Evolutionary conservation across 2,329 filamentous ascomycete genomes (phyloP).

Genomic region (Colletotrichum truncatum): DNA sequence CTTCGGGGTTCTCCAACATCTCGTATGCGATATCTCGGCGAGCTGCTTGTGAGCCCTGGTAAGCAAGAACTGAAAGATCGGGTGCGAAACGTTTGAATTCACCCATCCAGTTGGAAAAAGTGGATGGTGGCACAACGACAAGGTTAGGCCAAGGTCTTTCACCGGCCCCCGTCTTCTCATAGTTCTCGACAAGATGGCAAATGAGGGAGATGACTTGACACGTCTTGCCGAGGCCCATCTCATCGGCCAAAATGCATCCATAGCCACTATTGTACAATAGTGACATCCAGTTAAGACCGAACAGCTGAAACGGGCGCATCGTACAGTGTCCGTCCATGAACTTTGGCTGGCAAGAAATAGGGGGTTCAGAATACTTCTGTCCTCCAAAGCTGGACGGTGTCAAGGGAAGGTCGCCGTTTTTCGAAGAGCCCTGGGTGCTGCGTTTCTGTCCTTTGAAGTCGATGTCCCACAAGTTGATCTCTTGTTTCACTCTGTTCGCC

Average conservation of each 20-base stretch:
- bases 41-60: constrained; percentile 71
- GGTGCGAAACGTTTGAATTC: constrained; percentile 93
- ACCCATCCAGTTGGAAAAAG: constrained; percentile 93
- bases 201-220: constrained; percentile 96
- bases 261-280: constrained; percentile 82
- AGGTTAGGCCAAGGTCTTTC: constrained; percentile 75
- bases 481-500: constrained; percentile 64
- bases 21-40: constrained; percentile 74
- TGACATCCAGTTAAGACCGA: constrained; percentile 94
- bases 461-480: constrained; percentile 58
- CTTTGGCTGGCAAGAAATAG: constrained; percentile 71
- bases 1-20: constrained; percentile 69
- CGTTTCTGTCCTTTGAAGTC: constrained; percentile 55
- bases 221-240: constrained; percentile 97
- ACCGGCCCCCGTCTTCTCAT: constrained; percentile 41
- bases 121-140: constrained; percentile 91
- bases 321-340: constrained; percentile 79
- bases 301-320: constrained; percentile 93
- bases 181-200: constrained; percentile 79
- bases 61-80: constrained; percentile 76
- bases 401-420: constrained; percentile 47
- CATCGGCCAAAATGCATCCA: constrained; percentile 93
- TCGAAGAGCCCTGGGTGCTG: constrained; percentile 36
- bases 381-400: constrained; percentile 51
- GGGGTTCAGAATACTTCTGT: constrained; percentile 49